Base-by-base conservation (phyloP, 768 basidiomycete species). In the Calocera viscosa region DNA sequence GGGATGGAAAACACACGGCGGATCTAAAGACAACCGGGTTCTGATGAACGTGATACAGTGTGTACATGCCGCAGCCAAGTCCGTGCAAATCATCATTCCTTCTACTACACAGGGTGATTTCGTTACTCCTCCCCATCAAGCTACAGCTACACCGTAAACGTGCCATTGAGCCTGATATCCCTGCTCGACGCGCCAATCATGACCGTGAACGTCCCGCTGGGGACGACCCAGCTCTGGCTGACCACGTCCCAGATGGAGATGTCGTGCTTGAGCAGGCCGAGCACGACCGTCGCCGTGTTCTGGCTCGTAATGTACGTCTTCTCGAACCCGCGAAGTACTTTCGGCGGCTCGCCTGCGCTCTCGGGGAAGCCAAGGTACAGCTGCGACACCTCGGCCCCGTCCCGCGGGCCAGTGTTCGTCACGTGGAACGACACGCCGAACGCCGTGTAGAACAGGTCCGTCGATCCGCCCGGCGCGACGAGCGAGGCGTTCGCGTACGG, bases 341-440 rank as follows among this genome's bases (percentile, higher is more conserved):
- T 84, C 0, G 89, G 89, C 1, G 90, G 90, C 72, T 90, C 88
- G 39, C 80, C 81, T 1, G 86, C 79, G 0, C 81, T 82, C 0
- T 77, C 65, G 0, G 87, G 87, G 78, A 86, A 83, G 74, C 87
- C 82, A 30, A 91, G 32, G 76, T 91, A 92, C 19, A 91, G 75
- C 78, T 91, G 90, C 11, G 89, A 84, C 73, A 86, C 87, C 68
- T 91, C 90, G 39, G 81, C 80, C n/a, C 91, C 91, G 63, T 73
- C 79, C 11, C 81, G 75, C 0, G 72, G 67, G 0, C 91, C 91
- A 0, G 80, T 82, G 74, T 94, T 94, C 69, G 77, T 72, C 30
- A 94, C 80, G 7, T 78, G 74, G 73, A 92, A 91, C 0, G 81
- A 81, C 5, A 89, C 84, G 39, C 43, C 43, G 24, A 19, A 47